Percentiles rank a stretch among this genome's conserved stretches.
Conservation (phyloP, 345 rosid species). For the Brassica cretica region DNA sequence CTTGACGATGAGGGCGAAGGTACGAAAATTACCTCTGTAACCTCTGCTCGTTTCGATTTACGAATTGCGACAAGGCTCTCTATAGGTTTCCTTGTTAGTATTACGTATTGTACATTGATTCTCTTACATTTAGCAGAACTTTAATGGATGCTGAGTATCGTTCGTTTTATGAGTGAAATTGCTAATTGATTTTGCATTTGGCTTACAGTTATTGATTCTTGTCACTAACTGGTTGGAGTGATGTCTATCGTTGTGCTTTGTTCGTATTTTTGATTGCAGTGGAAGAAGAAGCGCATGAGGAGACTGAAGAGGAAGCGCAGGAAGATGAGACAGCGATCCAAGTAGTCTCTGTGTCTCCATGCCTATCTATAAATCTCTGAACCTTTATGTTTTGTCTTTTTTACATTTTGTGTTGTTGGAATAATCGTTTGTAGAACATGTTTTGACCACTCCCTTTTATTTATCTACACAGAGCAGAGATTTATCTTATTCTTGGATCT, state of each 20-base stretch:
- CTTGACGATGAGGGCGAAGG: slow-evolving; percentile 39
- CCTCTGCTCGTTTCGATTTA: background rate
- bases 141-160: background rate
- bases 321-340: slow-evolving; percentile 50
- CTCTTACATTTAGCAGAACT: no score
- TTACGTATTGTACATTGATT: background rate
- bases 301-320: slow-evolving; percentile 47
- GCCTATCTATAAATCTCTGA: slow-evolving; percentile 19
- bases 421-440: slow-evolving; percentile 25
- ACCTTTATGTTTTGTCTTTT: background rate
- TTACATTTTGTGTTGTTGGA: background rate
- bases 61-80: background rate
- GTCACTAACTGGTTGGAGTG: background rate
- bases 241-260: background rate
- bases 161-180: background rate
- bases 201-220: background rate
- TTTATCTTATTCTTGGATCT: background rate
- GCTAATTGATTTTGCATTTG: background rate
- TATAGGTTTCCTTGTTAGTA: background rate
- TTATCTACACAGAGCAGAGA: slow-evolving; percentile 3
- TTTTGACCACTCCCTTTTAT: background rate
- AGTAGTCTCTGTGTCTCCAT: background rate
- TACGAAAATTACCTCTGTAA: background rate
- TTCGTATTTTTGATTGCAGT: slow-evolving; percentile 7
- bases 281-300: slow-evolving; percentile 53